These are phyloP conservation scores for Arachis hypogaea DNA, from an alignment of 306 rosid genomes.

Conservation along the genomic window DNA sequence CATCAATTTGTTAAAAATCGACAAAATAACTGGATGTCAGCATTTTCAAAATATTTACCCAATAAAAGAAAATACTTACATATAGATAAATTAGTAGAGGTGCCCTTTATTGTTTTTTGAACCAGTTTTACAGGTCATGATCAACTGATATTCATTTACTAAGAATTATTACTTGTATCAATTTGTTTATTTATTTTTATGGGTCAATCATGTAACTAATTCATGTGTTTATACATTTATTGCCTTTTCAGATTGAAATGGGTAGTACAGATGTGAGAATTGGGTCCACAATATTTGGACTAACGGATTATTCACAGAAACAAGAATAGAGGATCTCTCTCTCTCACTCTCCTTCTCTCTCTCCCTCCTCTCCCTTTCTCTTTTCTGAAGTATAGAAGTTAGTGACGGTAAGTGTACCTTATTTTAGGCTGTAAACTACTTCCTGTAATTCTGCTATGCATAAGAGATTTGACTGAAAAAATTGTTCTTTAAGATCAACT, in stretches of 20 bases:
- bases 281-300: conserved; percentile 92
- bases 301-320: conserved; percentile 88
- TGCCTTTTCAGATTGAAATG: conserved; percentile 77
- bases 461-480: too few species aligned
- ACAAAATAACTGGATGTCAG: background rate
- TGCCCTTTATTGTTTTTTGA: background rate
- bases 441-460: too few species aligned
- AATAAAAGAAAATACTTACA: background rate
- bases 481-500: background rate
- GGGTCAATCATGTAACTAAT: conserved; percentile 10
- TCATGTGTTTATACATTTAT: background rate
- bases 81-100: background rate
- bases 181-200: background rate
- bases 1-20: too few species aligned
- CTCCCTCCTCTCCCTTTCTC: too few species aligned
- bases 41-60: conserved; percentile 12
- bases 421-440: too few species aligned
- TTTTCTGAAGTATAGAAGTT: background rate
- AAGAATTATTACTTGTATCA: background rate
- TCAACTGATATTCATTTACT: conserved; percentile 11
- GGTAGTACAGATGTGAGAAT: conserved; percentile 91
- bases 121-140: background rate
- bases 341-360: background rate
- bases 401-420: background rate
- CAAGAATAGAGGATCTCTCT: conserved; percentile 31